phyloP scores from a whole-genome alignment of 2,329 filamentous ascomycete genomes.

The Aspergillus brasiliensis region DNA sequence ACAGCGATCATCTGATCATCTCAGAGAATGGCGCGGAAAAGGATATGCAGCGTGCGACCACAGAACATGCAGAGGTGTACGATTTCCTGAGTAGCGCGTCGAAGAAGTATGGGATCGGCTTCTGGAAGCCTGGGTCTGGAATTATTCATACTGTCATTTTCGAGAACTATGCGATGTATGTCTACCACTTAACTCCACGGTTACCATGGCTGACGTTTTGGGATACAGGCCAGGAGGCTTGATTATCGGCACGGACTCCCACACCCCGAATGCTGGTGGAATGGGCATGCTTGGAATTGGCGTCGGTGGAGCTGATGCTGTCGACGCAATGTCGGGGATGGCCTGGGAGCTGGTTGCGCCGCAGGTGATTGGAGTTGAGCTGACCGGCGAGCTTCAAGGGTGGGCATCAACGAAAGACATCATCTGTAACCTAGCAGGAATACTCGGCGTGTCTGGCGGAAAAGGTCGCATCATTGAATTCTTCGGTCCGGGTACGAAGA shows the following conservation, averaged over 20 bases:
- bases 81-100: conserved; percentile 42
- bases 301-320: conserved; percentile 93
- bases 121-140: conserved; percentile 41
- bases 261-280: conserved; percentile 93
- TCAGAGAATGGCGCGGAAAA: conserved; percentile 36
- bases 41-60: conserved; percentile 30
- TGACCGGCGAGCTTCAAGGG: conserved; percentile 61
- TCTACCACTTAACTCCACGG: neutral
- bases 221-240: conserved; percentile 75
- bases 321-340: conserved; percentile 93
- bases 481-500: conserved; percentile 67
- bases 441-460: conserved; percentile 92
- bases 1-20: conserved; percentile 45
- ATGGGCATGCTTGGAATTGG: conserved; percentile 90
- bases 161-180: conserved; percentile 43
- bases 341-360: conserved; percentile 97
- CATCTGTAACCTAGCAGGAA: conserved; percentile 92
- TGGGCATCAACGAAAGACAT: conserved; percentile 94
- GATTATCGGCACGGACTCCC: conserved; percentile 92
- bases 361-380: conserved; percentile 42
- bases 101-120: conserved; percentile 51
- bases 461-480: conserved; percentile 71
- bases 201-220: neutral
- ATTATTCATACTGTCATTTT: conserved; percentile 46
- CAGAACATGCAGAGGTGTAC: conserved; percentile 43